Conservation (phyloP, 495 filamentous ascomycete species). For the Terfezia claveryi region DNA sequence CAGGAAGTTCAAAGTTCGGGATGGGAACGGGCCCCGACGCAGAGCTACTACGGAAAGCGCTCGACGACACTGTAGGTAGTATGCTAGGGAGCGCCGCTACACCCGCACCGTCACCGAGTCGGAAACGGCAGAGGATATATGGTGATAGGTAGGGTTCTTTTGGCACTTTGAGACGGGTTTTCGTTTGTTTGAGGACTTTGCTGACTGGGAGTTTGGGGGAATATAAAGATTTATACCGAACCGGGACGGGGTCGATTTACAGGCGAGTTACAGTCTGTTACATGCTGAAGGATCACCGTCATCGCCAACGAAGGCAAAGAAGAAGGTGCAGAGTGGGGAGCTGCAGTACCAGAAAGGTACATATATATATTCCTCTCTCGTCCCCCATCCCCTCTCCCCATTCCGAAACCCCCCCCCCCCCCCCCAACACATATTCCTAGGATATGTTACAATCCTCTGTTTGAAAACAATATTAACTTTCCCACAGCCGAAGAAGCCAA, state of each 20-base stretch:
- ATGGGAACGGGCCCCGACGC: not conserved
- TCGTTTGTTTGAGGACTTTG: not conserved
- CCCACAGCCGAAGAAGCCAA: slow-evolving; percentile 80
- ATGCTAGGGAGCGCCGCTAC: not conserved
- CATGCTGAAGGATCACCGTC: slow-evolving; percentile 82
- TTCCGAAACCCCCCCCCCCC: not conserved
- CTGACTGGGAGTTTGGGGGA: slow-evolving; percentile 1
- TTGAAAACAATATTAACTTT: slow-evolving; percentile 22
- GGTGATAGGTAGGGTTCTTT: slow-evolving; percentile 13
- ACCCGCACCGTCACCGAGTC: slow-evolving; percentile 17
- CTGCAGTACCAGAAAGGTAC: slow-evolving; percentile 82
- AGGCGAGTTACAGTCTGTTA: slow-evolving; percentile 72
- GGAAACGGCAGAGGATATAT: slow-evolving; percentile 19
- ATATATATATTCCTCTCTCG: slow-evolving; percentile 15
- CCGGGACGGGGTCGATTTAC: slow-evolving; percentile 75
- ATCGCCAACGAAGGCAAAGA: slow-evolving; percentile 64
- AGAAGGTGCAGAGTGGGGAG: slow-evolving; percentile 70
- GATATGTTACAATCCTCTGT: not conserved
- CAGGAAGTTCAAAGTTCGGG: not conserved
- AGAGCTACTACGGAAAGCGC: not conserved
- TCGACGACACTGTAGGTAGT: not conserved
- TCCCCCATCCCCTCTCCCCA: not conserved
- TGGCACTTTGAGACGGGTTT: not conserved
- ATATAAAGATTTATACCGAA: slow-evolving; percentile 77
- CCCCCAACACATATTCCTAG: too few species aligned